Evolutionary conservation across 305 asterid species (phyloP).

Genomic region (Fraxinus baroniana): DNA sequence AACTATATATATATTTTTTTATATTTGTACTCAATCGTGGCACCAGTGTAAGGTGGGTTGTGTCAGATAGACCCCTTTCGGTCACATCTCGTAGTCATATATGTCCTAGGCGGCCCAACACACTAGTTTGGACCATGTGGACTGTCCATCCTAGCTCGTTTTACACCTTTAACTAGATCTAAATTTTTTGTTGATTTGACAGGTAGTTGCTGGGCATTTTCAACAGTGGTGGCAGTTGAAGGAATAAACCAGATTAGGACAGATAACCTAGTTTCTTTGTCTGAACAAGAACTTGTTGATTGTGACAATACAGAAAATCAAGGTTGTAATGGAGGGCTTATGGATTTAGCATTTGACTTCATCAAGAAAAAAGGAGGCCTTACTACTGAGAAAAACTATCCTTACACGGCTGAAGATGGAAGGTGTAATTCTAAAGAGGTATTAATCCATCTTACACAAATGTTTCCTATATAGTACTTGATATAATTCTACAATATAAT

Average conservation of each 20-base stretch:
- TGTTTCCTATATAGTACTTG: neutral
- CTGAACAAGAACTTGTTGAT: conserved; percentile 88
- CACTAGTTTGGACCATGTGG: neutral
- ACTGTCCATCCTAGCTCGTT: neutral
- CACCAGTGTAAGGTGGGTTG: neutral
- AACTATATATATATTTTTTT: neutral
- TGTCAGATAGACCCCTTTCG: neutral
- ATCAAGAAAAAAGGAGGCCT: conserved; percentile 67
- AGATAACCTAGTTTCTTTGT: conserved; percentile 54
- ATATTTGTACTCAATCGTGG: neutral
- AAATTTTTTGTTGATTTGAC: neutral
- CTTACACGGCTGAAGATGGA: conserved; percentile 66
- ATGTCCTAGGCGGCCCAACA: neutral
- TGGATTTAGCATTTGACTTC: conserved; percentile 77
- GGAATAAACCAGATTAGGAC: conserved; percentile 80
- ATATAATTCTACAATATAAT: neutral
- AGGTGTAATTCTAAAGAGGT: conserved; percentile 64
- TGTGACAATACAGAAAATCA: conserved; percentile 61
- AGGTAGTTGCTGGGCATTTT: conserved; percentile 99
- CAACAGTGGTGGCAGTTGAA: conserved; percentile 81
- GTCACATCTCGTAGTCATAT: neutral
- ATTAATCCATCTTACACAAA: neutral
- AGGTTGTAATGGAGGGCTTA: conserved; percentile 89
- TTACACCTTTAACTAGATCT: neutral
- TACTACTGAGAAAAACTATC: conserved; percentile 65